These are phyloP conservation scores for Litchi chinensis DNA, from an alignment of 345 rosid genomes.

Conservation along the genomic window DNA sequence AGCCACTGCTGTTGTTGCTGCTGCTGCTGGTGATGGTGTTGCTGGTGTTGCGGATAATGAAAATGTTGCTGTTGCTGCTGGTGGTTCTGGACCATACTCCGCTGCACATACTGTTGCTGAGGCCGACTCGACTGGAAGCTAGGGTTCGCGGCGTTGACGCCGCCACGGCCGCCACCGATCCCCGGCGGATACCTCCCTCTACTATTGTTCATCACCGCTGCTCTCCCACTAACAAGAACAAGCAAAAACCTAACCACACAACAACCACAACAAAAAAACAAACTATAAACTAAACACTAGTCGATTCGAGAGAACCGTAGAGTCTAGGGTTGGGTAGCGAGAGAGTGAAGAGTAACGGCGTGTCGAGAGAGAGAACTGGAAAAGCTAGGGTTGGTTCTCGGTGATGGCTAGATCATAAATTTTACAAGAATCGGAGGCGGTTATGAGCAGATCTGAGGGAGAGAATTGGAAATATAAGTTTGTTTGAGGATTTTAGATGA, in stretches of 20 bases:
- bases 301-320: not conserved
- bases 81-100: conserved; percentile 49
- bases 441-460: conserved; percentile 34
- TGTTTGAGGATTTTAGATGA: not conserved
- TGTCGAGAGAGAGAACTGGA: not conserved
- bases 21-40: conserved; percentile 38
- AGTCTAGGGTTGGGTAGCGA: conserved; percentile 20
- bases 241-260: conserved; percentile 36
- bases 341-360: not conserved
- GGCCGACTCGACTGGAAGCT: conserved; percentile 43
- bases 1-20: conserved; percentile 69
- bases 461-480: not conserved
- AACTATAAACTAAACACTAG: conserved; percentile 21
- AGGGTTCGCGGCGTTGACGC: conserved; percentile 55
- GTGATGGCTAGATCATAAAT: conserved; percentile 30
- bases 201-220: conserved; percentile 65
- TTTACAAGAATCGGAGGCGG: conserved; percentile 16
- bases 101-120: conserved; percentile 60
- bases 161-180: conserved; percentile 67
- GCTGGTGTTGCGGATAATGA: conserved; percentile 44
- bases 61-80: conserved; percentile 36
- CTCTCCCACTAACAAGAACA: conserved; percentile 22
- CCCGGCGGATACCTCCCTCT: conserved; percentile 88
- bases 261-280: conserved; percentile 2
- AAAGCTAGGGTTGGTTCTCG: conserved; percentile 14